Evolutionary conservation across 805 yeast genomes (phyloP).

Genomic region (Nakazawaea sp.): DNA sequence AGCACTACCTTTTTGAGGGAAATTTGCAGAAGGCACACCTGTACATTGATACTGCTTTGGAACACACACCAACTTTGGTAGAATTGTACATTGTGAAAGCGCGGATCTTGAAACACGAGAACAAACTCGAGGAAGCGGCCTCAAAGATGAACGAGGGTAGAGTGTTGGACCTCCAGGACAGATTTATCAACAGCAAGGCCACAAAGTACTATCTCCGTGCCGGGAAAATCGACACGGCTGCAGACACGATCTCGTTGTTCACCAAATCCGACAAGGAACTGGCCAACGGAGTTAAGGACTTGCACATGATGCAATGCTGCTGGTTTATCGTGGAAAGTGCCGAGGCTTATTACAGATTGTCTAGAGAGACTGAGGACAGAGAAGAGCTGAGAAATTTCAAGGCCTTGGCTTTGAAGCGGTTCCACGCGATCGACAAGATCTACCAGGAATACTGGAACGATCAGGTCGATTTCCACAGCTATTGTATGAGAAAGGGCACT

Average conservation of each 20-base stretch:
- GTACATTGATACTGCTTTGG: constrained; percentile 54
- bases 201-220: constrained; percentile 80
- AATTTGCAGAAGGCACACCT: constrained; percentile 48
- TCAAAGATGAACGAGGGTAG: constrained; percentile 65
- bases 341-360: constrained; percentile 67
- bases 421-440: constrained; percentile 54
- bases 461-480: constrained; percentile 92
- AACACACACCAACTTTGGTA: constrained; percentile 75
- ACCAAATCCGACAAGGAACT: constrained; percentile 71
- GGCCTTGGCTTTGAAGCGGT: constrained; percentile 81
- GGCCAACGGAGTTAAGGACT: constrained; percentile 78
- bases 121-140: constrained; percentile 57
- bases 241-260: constrained; percentile 67
- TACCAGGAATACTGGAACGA: constrained; percentile 71
- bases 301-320: constrained; percentile 84
- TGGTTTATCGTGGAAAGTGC: constrained; percentile 87
- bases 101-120: constrained; percentile 66
- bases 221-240: constrained; percentile 65
- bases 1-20: constrained; percentile 57
- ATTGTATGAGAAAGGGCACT: constrained; percentile 86
- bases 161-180: constrained; percentile 74
- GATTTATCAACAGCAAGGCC: constrained; percentile 85
- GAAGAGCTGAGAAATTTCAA: constrained; percentile 34
- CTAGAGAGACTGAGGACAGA: constrained; percentile 26
- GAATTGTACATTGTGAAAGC: constrained; percentile 81